A percentile compares a stretch with the other conserved stretches of the same genome.
Evolutionary conservation across 371 early-diverging fungal species (phyloP).

Genomic region (Actinomortierella ambigua): DNA sequence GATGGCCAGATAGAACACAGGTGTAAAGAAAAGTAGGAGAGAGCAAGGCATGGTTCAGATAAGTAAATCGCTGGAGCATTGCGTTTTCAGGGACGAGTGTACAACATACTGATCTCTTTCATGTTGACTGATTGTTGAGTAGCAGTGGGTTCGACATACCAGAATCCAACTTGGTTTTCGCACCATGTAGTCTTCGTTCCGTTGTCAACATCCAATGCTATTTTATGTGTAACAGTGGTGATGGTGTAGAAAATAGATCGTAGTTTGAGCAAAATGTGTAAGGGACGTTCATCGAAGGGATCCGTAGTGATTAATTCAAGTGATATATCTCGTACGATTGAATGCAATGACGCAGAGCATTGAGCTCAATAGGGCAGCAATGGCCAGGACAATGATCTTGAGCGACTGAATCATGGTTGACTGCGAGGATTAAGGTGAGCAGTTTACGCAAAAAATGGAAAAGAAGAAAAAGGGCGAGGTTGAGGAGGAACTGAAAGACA

Average conservation of each 20-base stretch:
- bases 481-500: not conserved
- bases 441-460: not conserved
- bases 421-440: not conserved
- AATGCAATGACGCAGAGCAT: constrained; percentile 21
- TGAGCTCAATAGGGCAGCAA: constrained; percentile 7
- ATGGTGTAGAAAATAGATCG: not conserved
- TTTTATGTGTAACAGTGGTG: not conserved
- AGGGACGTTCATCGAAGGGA: not conserved
- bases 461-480: not conserved
- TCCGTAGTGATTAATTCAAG: not conserved
- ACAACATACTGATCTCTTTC: too few species aligned
- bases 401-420: constrained; percentile 12
- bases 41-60: too few species aligned
- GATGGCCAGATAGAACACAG: not conserved
- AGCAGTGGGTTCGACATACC: constrained; percentile 12
- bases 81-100: too few species aligned
- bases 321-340: constrained; percentile 16
- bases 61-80: too few species aligned
- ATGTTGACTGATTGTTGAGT: not conserved
- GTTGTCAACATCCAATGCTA: constrained; percentile 17
- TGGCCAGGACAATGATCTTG: constrained; percentile 8
- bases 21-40: not conserved
- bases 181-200: constrained; percentile 43
- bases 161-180: constrained; percentile 38
- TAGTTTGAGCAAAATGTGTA: constrained; percentile 8